Evolutionary conservation across 75 land plant species (phyloP).

Genomic region (Pinus albicaulis): DNA sequence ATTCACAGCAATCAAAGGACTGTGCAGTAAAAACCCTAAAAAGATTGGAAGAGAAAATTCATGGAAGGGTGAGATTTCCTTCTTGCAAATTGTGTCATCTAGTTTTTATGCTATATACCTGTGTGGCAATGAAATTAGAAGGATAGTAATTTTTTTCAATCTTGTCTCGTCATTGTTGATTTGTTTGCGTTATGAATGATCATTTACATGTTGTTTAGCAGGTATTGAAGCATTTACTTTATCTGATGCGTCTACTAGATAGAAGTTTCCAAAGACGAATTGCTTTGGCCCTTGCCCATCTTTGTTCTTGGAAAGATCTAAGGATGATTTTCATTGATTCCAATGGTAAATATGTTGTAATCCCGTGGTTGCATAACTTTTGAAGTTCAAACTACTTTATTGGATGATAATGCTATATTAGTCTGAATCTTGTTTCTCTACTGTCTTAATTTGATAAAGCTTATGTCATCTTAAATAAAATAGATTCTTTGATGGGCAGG

Average conservation of each 20-base stretch:
- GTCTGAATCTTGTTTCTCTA: background rate
- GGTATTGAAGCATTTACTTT: slow-evolving; percentile 87
- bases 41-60: slow-evolving; percentile 92
- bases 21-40: slow-evolving; percentile 91
- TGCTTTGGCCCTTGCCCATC: slow-evolving; percentile 92
- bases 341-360: slow-evolving; percentile 51
- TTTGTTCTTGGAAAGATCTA: slow-evolving; percentile 80
- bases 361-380: background rate
- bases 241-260: slow-evolving; percentile 80
- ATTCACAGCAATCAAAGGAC: slow-evolving; percentile 85
- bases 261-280: slow-evolving; percentile 81
- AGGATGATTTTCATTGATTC: slow-evolving; percentile 79
- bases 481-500: slow-evolving; percentile 35
- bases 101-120: too few relatives aligned
- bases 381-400: background rate
- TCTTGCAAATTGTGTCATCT: background rate
- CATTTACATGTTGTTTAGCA: slow-evolving; percentile 9
- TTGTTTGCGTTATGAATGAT: too few relatives aligned
- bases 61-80: slow-evolving; percentile 73
- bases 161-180: too few relatives aligned
- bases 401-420: too few relatives aligned
- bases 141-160: too few relatives aligned
- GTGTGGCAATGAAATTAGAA: too few relatives aligned
- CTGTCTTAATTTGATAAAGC: background rate
- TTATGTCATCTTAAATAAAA: background rate